A percentile compares a stretch with the other conserved stretches of the same genome.
These are phyloP conservation scores for Scedosporium aurantiacum DNA, from an alignment of 2,329 filamentous ascomycete species.

Conservation along the genomic window DNA sequence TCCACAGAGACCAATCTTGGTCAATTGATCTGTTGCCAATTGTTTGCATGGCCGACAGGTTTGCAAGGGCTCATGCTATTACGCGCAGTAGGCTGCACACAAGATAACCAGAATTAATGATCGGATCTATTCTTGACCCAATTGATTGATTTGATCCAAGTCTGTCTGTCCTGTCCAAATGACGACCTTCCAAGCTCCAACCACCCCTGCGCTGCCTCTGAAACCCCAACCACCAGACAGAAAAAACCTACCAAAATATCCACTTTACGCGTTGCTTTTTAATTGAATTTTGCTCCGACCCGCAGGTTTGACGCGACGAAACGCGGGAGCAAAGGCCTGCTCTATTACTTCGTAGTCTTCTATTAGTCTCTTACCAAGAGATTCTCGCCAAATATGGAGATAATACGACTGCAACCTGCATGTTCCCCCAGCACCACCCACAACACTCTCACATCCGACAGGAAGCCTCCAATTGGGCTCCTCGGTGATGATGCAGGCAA, in stretches of 20 bases:
- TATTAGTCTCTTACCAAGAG: no score
- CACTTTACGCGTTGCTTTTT: not conserved
- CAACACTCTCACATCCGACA: not conserved
- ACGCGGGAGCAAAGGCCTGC: not conserved
- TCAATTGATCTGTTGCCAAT: not conserved
- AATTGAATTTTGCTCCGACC: not conserved
- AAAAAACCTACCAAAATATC: not conserved
- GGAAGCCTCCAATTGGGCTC: not conserved
- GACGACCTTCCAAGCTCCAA: not conserved
- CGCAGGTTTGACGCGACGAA: not conserved
- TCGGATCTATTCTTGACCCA: not conserved
- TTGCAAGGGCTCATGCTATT: not conserved
- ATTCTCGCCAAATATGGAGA: not conserved
- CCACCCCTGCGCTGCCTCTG: not conserved
- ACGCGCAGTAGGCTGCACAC: not conserved
- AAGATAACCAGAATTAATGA: not conserved
- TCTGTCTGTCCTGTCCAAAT: not conserved
- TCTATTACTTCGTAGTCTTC: no score
- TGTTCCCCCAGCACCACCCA: not conserved
- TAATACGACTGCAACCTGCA: not conserved
- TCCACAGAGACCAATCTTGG: not conserved
- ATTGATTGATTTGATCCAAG: not conserved
- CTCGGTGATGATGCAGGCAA: not conserved
- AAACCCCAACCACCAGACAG: not conserved
- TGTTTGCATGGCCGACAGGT: not conserved